Evolutionary conservation across 2,329 filamentous ascomycete genomes (phyloP).

Genomic region (Cladorrhinum sp.): DNA sequence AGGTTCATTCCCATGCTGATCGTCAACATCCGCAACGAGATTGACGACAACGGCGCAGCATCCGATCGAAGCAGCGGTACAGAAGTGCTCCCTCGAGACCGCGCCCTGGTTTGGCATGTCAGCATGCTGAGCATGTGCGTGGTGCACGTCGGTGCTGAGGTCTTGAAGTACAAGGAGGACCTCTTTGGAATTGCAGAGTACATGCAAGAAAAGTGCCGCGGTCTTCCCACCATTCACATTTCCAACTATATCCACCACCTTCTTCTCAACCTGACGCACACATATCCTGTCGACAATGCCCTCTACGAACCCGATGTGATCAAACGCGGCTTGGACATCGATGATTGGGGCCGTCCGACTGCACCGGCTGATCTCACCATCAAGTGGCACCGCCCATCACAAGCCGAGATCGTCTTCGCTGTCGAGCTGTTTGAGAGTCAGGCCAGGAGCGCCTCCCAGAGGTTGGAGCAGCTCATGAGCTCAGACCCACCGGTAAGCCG

Average conservation of each 20-base stretch:
- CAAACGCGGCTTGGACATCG: conserved; percentile 66
- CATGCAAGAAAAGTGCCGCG: conserved; percentile 95
- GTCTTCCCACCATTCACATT: conserved; percentile 90
- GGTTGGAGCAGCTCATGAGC: conserved; percentile 75
- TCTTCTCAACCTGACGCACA: conserved; percentile 88
- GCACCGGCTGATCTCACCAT: conserved; percentile 74
- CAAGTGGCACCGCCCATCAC: conserved; percentile 83
- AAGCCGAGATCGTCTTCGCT: conserved; percentile 81
- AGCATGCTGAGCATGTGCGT: conserved; percentile 98
- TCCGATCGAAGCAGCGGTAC: conserved; percentile 91
- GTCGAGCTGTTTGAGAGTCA: conserved; percentile 86
- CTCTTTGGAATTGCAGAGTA: conserved; percentile 88
- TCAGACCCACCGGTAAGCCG: conserved; percentile 79
- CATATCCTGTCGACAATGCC: conserved; percentile 85
- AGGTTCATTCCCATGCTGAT: conserved; percentile 88
- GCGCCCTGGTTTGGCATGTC: conserved; percentile 93
- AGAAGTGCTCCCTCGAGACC: conserved; percentile 87
- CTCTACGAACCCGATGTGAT: conserved; percentile 80
- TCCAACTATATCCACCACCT: conserved; percentile 98
- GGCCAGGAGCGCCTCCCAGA: conserved; percentile 69
- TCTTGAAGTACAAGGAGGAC: conserved; percentile 83
- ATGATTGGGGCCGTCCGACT: conserved; percentile 81
- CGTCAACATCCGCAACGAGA: conserved; percentile 89
- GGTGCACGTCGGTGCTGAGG: conserved; percentile 88
- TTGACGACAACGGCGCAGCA: conserved; percentile 92